Evolutionary conservation across 2,329 filamentous ascomycete genomes (phyloP).

Genomic region (Sporothrix euskadiensis): DNA sequence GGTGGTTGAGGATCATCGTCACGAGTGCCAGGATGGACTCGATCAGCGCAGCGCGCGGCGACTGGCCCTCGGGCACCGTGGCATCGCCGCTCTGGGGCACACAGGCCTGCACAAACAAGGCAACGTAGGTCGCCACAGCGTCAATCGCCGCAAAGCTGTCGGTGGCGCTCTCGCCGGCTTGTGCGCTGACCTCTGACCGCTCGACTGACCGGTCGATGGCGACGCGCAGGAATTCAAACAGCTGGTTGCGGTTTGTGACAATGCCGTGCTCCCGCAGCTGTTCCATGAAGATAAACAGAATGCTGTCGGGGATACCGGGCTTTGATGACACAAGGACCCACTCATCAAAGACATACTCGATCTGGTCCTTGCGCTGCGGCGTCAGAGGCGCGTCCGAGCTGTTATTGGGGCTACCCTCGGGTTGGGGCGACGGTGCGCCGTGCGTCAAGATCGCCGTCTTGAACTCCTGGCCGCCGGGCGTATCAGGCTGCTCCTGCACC

Average conservation of each 20-base stretch:
- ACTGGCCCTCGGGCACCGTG: constrained; percentile 44
- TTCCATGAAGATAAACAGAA: constrained; percentile 73
- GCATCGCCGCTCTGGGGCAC: constrained; percentile 51
- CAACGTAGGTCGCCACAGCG: constrained; percentile 77
- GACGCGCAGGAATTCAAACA: constrained; percentile 75
- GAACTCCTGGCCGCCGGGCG: constrained; percentile 67
- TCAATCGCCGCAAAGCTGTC: constrained; percentile 68
- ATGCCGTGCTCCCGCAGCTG: constrained; percentile 76
- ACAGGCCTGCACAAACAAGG: constrained; percentile 72
- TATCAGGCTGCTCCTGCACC: constrained; percentile 70
- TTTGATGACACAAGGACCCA: constrained; percentile 85
- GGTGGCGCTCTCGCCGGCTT: constrained; percentile 59
- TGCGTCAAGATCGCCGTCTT: constrained; percentile 60
- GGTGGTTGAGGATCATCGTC: constrained; percentile 78
- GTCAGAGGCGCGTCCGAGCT: constrained; percentile 47
- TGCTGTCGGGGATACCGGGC: constrained; percentile 71
- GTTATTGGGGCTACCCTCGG: constrained; percentile 38
- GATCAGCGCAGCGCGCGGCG: constrained; percentile 69
- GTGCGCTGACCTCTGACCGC: constrained; percentile 71
- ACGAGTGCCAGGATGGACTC: constrained; percentile 77
- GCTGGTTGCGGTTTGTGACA: constrained; percentile 72
- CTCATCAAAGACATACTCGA: constrained; percentile 94
- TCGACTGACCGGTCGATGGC: constrained; percentile 78
- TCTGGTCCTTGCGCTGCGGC: constrained; percentile 70
- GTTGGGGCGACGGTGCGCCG: constrained; percentile 45